These are phyloP conservation scores for Lactuca sativa DNA, from an alignment of 129 eudicot genomes.

Conservation along the genomic window DNA sequence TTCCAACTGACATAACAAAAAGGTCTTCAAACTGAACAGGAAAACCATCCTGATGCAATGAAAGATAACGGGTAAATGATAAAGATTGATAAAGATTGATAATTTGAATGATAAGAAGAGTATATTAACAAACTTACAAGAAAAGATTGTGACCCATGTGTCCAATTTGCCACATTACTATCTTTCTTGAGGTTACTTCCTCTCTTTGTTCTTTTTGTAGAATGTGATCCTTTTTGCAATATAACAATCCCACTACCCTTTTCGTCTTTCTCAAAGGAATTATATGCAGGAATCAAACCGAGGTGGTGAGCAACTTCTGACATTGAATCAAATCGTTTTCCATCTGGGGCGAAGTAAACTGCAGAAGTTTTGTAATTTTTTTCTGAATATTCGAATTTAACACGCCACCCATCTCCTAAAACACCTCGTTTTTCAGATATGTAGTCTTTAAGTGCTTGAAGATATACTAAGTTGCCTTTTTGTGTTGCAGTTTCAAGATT, in stretches of 20 bases:
- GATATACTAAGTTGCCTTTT: conserved; percentile 35
- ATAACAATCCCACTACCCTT: conserved; percentile 25
- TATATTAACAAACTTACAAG: conserved; percentile 29
- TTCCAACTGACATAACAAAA: conserved; percentile 52
- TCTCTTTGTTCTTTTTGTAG: conserved; percentile 42
- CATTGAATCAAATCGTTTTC: conserved; percentile 50
- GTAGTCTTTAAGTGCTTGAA: conserved; percentile 56
- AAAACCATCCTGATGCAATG: conserved; percentile 39
- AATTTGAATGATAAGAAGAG: background rate
- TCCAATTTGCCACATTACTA: conserved; percentile 18
- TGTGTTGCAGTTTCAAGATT: conserved; percentile 37
- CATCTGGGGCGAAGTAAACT: conserved; percentile 59
- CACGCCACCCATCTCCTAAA: conserved; percentile 55
- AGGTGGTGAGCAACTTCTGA: conserved; percentile 54
- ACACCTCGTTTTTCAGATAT: conserved; percentile 45
- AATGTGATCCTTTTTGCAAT: conserved; percentile 27
- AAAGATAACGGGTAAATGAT: background rate
- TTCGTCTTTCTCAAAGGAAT: conserved; percentile 29
- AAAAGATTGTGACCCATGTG: conserved; percentile 27
- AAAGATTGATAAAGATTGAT: conserved; percentile 11
- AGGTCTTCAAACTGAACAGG: conserved; percentile 73
- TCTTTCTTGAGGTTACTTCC: conserved; percentile 19
- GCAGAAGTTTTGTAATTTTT: conserved; percentile 39
- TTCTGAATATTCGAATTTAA: conserved; percentile 43
- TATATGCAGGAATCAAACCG: conserved; percentile 39